A percentile compares a stretch with the other conserved stretches of the same genome.
Evolutionary conservation across 1,139 yeast genomes (phyloP).

Genomic region (Suhomyces bolitotheri): DNA sequence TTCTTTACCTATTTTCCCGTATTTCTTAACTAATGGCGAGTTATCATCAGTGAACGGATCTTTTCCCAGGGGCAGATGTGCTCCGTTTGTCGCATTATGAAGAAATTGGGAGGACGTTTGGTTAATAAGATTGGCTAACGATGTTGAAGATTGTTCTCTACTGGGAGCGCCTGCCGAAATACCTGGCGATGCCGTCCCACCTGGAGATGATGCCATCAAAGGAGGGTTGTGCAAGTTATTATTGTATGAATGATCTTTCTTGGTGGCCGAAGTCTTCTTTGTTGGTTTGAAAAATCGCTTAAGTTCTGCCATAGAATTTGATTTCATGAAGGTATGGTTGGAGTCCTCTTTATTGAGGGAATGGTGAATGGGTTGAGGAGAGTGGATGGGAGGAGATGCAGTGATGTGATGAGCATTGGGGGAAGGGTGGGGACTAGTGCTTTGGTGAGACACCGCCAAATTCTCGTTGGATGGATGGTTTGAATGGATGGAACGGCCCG

Average conservation of each 20-base stretch:
- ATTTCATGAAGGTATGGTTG: constrained; percentile 32
- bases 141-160: constrained; percentile 42
- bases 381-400: constrained; percentile 10
- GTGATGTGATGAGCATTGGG: constrained; percentile 3
- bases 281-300: constrained; percentile 45
- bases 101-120: constrained; percentile 47
- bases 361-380: constrained; percentile 14
- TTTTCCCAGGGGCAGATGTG: constrained; percentile 24
- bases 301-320: constrained; percentile 44
- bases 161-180: neutral
- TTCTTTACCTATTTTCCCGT: constrained; percentile 85
- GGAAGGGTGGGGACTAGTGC: constrained; percentile 4
- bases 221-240: constrained; percentile 37
- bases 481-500: constrained; percentile 4
- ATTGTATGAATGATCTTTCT: constrained; percentile 23
- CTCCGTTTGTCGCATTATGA: constrained; percentile 36
- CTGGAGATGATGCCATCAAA: constrained; percentile 17
- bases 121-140: constrained; percentile 46
- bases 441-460: constrained; percentile 4
- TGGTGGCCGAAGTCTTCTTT: constrained; percentile 31
- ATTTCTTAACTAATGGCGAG: constrained; percentile 74
- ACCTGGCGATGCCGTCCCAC: constrained; percentile 3
- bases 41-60: constrained; percentile 54
- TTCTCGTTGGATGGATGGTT: constrained; percentile 3
- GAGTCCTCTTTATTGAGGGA: constrained; percentile 28